Percentiles rank a stretch among this genome's conserved stretches.
These are phyloP conservation scores for Talaromyces sp. DNA, from an alignment of 2,329 filamentous ascomycete species.

Conservation along the genomic window DNA sequence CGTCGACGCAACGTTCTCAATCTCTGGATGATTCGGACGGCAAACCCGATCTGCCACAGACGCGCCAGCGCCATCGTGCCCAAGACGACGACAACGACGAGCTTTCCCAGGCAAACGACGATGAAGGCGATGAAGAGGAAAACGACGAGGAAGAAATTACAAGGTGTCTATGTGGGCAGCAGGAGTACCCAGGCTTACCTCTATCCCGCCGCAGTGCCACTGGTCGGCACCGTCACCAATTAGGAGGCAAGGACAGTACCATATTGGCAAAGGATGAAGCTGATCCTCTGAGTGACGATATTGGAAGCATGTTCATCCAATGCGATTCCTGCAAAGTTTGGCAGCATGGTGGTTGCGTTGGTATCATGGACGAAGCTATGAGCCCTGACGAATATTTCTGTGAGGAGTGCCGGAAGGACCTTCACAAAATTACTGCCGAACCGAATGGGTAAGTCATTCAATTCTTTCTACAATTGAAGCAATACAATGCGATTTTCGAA, in stretches of 20 bases:
- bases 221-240: conserved; percentile 54
- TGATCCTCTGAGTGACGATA: conserved; percentile 70
- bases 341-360: conserved; percentile 97
- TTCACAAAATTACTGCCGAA: conserved; percentile 79
- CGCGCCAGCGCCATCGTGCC: conserved; percentile 75
- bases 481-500: not conserved
- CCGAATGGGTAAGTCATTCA: conserved; percentile 72
- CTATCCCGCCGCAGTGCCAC: conserved; percentile 56
- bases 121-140: conserved; percentile 56
- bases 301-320: conserved; percentile 94
- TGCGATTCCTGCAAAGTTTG: conserved; percentile 98
- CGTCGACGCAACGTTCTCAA: conserved; percentile 59
- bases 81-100: conserved; percentile 65
- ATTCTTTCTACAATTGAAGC: conserved; percentile 2
- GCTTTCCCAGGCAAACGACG: conserved; percentile 46
- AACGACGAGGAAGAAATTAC: conserved; percentile 89
- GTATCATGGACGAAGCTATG: conserved; percentile 89
- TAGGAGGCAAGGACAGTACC: conserved; percentile 58
- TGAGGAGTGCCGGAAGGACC: conserved; percentile 86
- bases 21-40: conserved; percentile 56
- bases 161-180: conserved; percentile 88
- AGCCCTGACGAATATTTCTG: conserved; percentile 98
- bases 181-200: conserved; percentile 85
- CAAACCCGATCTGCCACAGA: conserved; percentile 64
- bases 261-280: conserved; percentile 60